These are phyloP conservation scores for Kwoniella sp. DNA, from an alignment of 768 basidiomycete species.

Conservation along the genomic window DNA sequence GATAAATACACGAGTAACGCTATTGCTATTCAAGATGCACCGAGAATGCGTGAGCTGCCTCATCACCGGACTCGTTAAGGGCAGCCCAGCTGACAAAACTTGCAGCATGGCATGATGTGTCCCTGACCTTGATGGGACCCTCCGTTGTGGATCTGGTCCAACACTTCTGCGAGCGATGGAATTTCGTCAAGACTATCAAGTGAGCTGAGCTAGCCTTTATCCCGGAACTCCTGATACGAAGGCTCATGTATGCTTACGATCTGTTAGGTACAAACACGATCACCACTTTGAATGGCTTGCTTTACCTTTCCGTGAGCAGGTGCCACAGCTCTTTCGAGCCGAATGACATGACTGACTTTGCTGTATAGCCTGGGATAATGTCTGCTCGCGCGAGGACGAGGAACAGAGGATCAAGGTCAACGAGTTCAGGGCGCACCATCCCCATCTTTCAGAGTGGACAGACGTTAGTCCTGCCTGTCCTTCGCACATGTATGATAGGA, in stretches of 20 bases:
- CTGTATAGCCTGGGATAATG: constrained; percentile 46
- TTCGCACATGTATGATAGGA: not conserved
- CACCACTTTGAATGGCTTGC: constrained; percentile 55
- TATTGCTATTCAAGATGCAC: constrained; percentile 53
- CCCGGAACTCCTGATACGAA: not conserved
- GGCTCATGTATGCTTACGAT: not conserved
- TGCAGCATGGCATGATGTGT: constrained; percentile 84
- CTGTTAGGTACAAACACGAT: constrained; percentile 53
- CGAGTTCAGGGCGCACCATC: constrained; percentile 51
- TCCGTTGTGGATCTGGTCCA: constrained; percentile 87
- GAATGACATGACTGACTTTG: not conserved
- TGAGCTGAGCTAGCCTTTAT: not conserved
- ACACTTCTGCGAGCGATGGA: constrained; percentile 88
- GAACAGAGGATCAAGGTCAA: constrained; percentile 41
- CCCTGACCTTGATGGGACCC: constrained; percentile 62
- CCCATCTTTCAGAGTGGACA: constrained; percentile 54
- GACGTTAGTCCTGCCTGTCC: constrained; percentile 31
- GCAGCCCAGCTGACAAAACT: constrained; percentile 23
- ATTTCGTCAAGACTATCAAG: constrained; percentile 50
- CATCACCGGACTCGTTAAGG: not conserved
- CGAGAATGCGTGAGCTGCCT: constrained; percentile 47
- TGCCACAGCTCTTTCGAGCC: not conserved
- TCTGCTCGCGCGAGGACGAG: constrained; percentile 35
- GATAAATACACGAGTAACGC: constrained; percentile 60
- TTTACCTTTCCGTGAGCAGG: constrained; percentile 50